Evolutionary conservation across 2,329 filamentous ascomycete genomes (phyloP), one percentile per base, ranked within the genome.

Genomic region (Diplodia mutila): DNA sequence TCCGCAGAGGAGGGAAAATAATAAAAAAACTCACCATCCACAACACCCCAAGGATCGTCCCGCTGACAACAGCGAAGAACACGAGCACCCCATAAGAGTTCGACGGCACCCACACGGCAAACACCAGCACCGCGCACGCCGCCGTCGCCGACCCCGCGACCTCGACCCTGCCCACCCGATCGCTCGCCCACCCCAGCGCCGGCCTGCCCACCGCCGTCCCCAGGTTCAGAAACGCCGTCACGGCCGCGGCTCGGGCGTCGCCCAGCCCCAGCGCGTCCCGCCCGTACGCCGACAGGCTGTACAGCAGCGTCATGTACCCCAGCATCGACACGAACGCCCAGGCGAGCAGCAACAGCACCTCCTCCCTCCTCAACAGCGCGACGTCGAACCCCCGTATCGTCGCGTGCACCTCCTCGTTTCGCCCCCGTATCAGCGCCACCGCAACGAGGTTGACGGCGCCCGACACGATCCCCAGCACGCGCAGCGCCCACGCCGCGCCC

Each of bases 301-400:
- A 84, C 1, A 85, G 72, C n/a, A 85, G 69, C 1, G 78, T 75
- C 66, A 84, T 80, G 67, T 85, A 85, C 1, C 83, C 83, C 1
- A 85, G 71, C 73, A 85, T 79, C 65, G 75, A 81, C 25, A 80
- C 73, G 66, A 85, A 83, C 8, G 75, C 79, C 79, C 81, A 84
- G 0, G 69, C 68, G 3, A 81, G 73, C 37, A 83, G 70, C 3
- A 83, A 69, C 3, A 78, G 18, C 0, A 80, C 78, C 2, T 77
- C 73, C 21, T 76, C 73, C 12, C 76, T 74, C n/a, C 70, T 69
- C 25, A 61, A 8, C 25, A 61, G 11, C 27, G 9, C 27, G 1
- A 23, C 42, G 11, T 61, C 57, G 18, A 61, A 61, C 2, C 57
- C 57, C 9, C 57, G 39, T 0, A 32, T 23, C 9, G 25, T 49